A percentile compares a stretch with the other conserved stretches of the same genome.
phyloP scores from a whole-genome alignment of 495 filamentous ascomycete genomes.

The Tuber brumale region DNA sequence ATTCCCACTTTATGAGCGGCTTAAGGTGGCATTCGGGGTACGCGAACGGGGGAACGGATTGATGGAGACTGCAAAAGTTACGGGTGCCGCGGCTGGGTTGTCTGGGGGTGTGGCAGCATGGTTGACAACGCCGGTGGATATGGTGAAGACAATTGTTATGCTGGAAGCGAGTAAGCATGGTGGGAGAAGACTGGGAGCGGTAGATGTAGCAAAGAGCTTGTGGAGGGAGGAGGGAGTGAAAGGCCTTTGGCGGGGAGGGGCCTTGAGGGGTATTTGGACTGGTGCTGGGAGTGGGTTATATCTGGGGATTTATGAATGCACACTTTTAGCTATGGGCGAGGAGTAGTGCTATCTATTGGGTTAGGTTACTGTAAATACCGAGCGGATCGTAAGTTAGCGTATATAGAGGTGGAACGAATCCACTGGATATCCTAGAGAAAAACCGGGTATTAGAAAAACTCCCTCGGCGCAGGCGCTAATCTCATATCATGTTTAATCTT shows the following conservation, averaged over 20 bases:
- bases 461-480: not conserved
- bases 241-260: slow-evolving; percentile 27
- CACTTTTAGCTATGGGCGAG: not conserved
- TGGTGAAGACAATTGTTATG: slow-evolving; percentile 34
- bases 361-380: not conserved
- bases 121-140: slow-evolving; percentile 26
- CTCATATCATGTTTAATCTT: not conserved
- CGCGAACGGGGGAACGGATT: slow-evolving; percentile 5
- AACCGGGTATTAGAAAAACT: not conserved
- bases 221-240: slow-evolving; percentile 12
- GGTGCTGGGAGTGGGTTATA: slow-evolving; percentile 24
- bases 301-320: slow-evolving; percentile 27
- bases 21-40: slow-evolving; percentile 45
- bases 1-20: slow-evolving; percentile 74
- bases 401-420: not conserved
- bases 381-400: not conserved
- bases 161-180: slow-evolving; percentile 1
- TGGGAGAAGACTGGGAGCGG: not conserved
- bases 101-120: slow-evolving; percentile 64
- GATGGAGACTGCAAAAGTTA: slow-evolving; percentile 60
- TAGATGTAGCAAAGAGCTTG: slow-evolving; percentile 9
- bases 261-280: slow-evolving; percentile 25
- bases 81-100: slow-evolving; percentile 42
- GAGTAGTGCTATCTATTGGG: not conserved
- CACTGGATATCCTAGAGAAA: not conserved